Percentiles rank a stretch among this genome's conserved stretches.
These are phyloP conservation scores for Coriolopsis trogii DNA, from an alignment of 1,284 basidiomycete genomes.

Conservation along the genomic window DNA sequence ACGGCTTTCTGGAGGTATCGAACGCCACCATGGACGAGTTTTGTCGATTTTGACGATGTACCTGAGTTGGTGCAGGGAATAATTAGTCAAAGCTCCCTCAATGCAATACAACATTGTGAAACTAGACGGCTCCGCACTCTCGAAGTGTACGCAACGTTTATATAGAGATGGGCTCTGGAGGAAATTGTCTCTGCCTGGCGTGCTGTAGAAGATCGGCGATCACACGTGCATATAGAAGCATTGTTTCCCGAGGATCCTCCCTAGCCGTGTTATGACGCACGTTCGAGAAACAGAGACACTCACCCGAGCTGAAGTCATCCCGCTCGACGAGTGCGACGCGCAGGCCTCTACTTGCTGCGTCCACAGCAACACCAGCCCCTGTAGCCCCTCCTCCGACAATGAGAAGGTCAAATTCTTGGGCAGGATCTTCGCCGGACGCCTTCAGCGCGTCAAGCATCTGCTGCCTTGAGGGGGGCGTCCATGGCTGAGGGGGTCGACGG, in stretches of 20 bases:
- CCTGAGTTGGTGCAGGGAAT: constrained; percentile 51
- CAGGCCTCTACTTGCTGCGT: constrained; percentile 91
- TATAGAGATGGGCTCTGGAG: too few species aligned
- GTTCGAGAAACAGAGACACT: constrained; percentile 24
- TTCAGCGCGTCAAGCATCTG: constrained; percentile 66
- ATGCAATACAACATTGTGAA: too few species aligned
- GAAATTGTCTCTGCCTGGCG: too few species aligned
- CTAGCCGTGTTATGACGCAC: constrained; percentile 9
- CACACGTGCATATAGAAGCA: too few species aligned
- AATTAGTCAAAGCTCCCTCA: too few species aligned
- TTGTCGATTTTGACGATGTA: constrained; percentile 96
- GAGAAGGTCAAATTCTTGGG: constrained; percentile 76
- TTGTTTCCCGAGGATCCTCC: constrained; percentile 11
- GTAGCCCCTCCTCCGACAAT: constrained; percentile 95
- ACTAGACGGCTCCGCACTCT: too few species aligned
- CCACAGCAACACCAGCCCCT: constrained; percentile 92
- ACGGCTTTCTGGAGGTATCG: constrained; percentile 97
- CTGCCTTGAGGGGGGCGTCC: constrained; percentile 72
- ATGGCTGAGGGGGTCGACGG: constrained; percentile 69
- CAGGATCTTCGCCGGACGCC: constrained; percentile 38
- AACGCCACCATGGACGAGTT: constrained; percentile 97
- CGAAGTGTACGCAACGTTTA: too few species aligned
- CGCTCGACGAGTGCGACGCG: constrained; percentile 94
- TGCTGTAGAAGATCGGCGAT: too few species aligned
- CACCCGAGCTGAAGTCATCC: constrained; percentile 90